A percentile compares a stretch with the other conserved stretches of the same genome.
Evolutionary conservation across 73 alveolate genomes (phyloP).

Genomic region (Paramecium biaurelia): DNA sequence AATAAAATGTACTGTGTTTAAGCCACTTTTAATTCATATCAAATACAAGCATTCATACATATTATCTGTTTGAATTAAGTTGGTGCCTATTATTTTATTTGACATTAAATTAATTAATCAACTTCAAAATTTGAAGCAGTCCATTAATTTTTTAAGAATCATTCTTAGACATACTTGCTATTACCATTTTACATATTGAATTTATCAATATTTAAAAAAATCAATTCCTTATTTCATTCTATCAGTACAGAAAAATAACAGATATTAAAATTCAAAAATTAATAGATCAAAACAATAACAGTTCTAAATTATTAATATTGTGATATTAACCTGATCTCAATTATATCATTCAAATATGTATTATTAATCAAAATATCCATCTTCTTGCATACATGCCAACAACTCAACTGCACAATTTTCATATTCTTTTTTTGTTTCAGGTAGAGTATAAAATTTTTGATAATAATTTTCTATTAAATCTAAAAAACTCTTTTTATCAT

Average conservation of each 20-base stretch:
- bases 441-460: background rate
- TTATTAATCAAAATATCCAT: background rate
- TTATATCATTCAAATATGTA: background rate
- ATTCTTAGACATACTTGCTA: background rate
- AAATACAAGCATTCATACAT: too few relatives aligned
- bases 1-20: too few relatives aligned
- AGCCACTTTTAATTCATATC: too few relatives aligned
- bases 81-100: too few relatives aligned
- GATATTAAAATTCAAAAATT: background rate
- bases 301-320: background rate
- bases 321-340: background rate
- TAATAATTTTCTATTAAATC: background rate
- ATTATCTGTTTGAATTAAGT: too few relatives aligned
- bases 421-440: background rate
- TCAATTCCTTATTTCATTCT: background rate
- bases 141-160: background rate
- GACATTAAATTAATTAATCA: too few relatives aligned
- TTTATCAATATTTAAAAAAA: background rate
- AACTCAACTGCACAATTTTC: background rate
- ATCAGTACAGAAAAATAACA: background rate
- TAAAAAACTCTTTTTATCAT: background rate
- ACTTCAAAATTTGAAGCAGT: too few relatives aligned
- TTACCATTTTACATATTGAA: background rate
- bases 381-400: background rate
- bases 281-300: background rate